Evolutionary conservation across 352 stramenopile species (phyloP).

Genomic region (Pythium aphanidermatum): DNA sequence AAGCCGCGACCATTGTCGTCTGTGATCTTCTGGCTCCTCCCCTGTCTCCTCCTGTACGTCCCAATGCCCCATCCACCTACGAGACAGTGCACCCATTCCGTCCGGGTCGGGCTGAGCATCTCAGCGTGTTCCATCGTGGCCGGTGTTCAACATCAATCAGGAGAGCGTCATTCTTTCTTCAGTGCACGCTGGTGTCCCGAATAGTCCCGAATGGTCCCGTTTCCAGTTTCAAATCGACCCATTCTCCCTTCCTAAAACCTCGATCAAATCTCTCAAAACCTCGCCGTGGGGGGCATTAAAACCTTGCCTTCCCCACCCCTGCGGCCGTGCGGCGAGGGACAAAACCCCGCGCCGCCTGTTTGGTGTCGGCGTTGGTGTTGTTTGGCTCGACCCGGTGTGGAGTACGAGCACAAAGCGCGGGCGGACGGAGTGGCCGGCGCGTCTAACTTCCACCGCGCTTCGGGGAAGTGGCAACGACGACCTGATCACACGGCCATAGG

Average conservation of each 20-base stretch:
- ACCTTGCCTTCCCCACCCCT: conserved; percentile 10
- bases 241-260: conserved; percentile 5
- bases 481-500: neutral
- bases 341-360: conserved; percentile 12
- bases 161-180: neutral
- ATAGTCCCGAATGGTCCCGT: conserved; percentile 9
- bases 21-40: neutral
- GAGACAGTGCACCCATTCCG: conserved; percentile 14
- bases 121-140: no score
- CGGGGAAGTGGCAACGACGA: conserved; percentile 15
- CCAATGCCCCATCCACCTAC: neutral
- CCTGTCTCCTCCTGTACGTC: neutral
- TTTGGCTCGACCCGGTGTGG: conserved; percentile 16
- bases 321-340: conserved; percentile 10
- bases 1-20: neutral
- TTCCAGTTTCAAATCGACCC: conserved; percentile 10
- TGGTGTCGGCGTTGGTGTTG: conserved; percentile 14
- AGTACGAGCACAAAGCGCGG: conserved; percentile 21
- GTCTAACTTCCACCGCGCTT: conserved; percentile 15
- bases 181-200: neutral
- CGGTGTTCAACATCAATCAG: no score
- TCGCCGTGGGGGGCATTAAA: no score
- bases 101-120: no score
- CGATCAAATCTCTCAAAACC: neutral
- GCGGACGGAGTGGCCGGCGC: conserved; percentile 3